phyloP scores from a whole-genome alignment of 2,329 filamentous ascomycete species.

The Aspergillus fructus region DNA sequence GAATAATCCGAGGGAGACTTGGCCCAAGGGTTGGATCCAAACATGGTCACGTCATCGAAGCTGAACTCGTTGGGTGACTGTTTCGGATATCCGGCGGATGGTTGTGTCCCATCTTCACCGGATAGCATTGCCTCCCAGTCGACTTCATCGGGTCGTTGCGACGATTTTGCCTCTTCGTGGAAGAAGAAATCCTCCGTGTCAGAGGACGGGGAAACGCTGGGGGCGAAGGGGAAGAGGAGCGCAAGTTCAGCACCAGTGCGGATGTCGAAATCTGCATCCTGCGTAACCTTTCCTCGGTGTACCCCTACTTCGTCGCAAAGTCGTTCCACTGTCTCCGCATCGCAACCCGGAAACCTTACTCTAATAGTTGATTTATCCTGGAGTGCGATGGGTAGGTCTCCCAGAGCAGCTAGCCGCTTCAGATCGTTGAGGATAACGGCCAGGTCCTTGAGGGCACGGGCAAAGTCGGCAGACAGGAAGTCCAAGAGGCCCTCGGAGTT shows the following conservation, averaged over 20 bases:
- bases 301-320: conserved; percentile 88
- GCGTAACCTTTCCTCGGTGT: conserved; percentile 71
- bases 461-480: conserved; percentile 82
- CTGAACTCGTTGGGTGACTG: conserved; percentile 32
- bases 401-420: conserved; percentile 70
- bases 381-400: conserved; percentile 79
- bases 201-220: conserved; percentile 52
- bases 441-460: conserved; percentile 79
- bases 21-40: conserved; percentile 55
- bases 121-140: conserved; percentile 61
- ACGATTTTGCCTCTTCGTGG: conserved; percentile 37
- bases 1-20: conserved; percentile 57
- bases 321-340: conserved; percentile 74
- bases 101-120: conserved; percentile 29
- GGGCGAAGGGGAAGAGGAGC: conserved; percentile 82
- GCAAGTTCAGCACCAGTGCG: conserved; percentile 70
- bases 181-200: conserved; percentile 44
- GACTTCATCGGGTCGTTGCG: conserved; percentile 42
- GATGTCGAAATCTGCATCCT: conserved; percentile 74
- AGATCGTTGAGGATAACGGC: conserved; percentile 78
- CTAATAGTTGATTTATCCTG: conserved; percentile 67
- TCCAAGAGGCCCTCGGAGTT: conserved; percentile 83
- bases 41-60: conserved; percentile 44
- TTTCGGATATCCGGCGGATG: conserved; percentile 24
- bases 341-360: conserved; percentile 88